Evolutionary conservation across 2,329 filamentous ascomycete species (phyloP).

Genomic region (Fusarium sulawesiense): DNA sequence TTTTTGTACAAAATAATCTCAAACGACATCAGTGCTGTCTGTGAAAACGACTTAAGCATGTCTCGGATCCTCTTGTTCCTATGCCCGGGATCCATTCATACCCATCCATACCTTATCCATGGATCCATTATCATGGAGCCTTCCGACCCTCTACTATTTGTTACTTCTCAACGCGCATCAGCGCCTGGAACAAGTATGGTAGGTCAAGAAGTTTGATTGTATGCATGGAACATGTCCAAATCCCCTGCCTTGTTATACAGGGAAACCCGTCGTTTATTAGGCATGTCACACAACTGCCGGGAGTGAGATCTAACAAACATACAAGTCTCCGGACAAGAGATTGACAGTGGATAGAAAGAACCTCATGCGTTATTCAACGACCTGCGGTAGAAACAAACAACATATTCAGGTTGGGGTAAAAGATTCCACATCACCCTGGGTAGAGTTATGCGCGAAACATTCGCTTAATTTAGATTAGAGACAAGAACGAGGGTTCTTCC

Average conservation of each 20-base stretch:
- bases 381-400: background rate
- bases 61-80: background rate
- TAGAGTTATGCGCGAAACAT: background rate
- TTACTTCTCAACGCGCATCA: slow-evolving; percentile 5
- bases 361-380: background rate
- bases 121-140: background rate
- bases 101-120: background rate
- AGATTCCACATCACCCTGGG: background rate
- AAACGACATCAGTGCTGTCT: background rate
- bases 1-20: background rate
- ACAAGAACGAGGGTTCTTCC: background rate
- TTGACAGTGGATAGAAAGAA: background rate
- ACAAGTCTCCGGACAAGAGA: background rate
- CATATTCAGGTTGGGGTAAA: background rate
- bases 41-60: background rate
- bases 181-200: background rate
- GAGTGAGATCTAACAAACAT: background rate
- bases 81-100: background rate
- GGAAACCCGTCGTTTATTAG: background rate
- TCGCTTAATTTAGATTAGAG: background rate
- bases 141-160: background rate
- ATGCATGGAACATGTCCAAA: slow-evolving; percentile 15
- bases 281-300: background rate
- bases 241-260: background rate
- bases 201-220: slow-evolving; percentile 11